Percentiles rank a stretch among this genome's conserved stretches.
phyloP scores from a whole-genome alignment of 805 yeast genomes.

The Torulaspora maleeae region DNA sequence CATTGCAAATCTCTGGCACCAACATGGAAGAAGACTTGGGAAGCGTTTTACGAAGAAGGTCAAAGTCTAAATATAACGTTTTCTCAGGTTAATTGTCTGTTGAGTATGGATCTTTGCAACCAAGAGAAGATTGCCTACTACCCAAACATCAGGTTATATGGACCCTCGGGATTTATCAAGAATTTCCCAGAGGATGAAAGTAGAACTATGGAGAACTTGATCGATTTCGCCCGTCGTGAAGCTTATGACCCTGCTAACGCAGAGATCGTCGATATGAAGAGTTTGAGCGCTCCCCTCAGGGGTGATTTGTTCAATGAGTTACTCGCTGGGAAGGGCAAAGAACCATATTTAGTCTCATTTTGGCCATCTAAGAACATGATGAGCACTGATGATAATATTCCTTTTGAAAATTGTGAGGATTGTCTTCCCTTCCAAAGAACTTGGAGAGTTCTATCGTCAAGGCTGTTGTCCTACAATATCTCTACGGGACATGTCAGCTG shows the following conservation, averaged over 20 bases:
- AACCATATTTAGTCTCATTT: conserved; percentile 57
- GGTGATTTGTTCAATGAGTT: conserved; percentile 44
- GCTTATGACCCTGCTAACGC: conserved; percentile 42
- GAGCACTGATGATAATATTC: conserved; percentile 32
- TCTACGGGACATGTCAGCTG: conserved; percentile 60
- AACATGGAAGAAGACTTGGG: conserved; percentile 67
- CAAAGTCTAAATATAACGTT: conserved; percentile 44
- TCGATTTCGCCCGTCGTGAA: conserved; percentile 51
- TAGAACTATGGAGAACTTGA: conserved; percentile 47
- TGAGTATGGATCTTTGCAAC: conserved; percentile 78
- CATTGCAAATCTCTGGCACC: conserved; percentile 84
- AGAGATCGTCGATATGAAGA: conserved; percentile 38
- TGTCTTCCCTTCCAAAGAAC: conserved; percentile 48
- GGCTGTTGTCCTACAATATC: conserved; percentile 37
- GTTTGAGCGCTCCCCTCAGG: conserved; percentile 39
- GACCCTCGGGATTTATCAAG: conserved; percentile 46
- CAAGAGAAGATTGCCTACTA: conserved; percentile 58
- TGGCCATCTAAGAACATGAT: conserved; percentile 53
- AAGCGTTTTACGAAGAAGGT: conserved; percentile 44
- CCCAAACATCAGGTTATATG: conserved; percentile 70
- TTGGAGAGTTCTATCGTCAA: conserved; percentile 58
- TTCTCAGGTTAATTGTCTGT: conserved; percentile 81
- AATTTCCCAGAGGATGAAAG: conserved; percentile 46
- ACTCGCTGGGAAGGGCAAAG: conserved; percentile 46
- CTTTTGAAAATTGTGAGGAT: conserved; percentile 44